phyloP scores from a whole-genome alignment of 495 filamentous ascomycete species.

The Gamarada debralockiae region DNA sequence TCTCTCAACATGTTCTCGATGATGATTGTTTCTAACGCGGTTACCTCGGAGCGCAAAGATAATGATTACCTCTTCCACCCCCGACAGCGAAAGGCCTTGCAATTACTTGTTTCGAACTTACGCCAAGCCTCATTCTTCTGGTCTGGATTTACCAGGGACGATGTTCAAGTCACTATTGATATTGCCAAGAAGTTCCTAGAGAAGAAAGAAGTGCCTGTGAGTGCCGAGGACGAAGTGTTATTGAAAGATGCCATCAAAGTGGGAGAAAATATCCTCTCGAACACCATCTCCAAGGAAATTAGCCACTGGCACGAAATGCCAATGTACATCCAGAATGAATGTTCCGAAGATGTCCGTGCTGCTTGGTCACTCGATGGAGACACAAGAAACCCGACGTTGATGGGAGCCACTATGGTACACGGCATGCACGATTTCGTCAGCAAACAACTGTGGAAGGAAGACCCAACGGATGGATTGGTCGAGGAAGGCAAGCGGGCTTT shows the following conservation, averaged over 20 bases:
- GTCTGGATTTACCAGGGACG: conserved; percentile 63
- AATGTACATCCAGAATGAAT: conserved; percentile 59
- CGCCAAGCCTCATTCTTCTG: conserved; percentile 89
- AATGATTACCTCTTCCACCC: conserved; percentile 86
- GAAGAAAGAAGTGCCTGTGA: conserved; percentile 48
- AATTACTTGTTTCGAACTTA: conserved; percentile 70
- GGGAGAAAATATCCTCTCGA: conserved; percentile 54
- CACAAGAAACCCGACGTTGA: conserved; percentile 22
- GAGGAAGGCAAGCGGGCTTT: conserved; percentile 3
- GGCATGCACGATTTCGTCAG: conserved; percentile 58
- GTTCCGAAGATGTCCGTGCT: conserved; percentile 46
- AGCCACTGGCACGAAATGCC: conserved; percentile 74
- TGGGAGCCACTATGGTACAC: conserved; percentile 47
- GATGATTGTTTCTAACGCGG: conserved; percentile 75
- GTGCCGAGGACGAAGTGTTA: conserved; percentile 51
- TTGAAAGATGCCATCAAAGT: conserved; percentile 59
- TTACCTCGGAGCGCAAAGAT: conserved; percentile 82
- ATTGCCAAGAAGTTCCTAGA: conserved; percentile 61
- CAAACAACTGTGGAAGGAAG: conserved; percentile 35
- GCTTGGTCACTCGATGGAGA: conserved; percentile 61
- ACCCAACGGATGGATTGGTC: conserved; percentile 12
- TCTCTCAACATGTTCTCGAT: conserved; percentile 82
- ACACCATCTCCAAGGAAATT: conserved; percentile 60
- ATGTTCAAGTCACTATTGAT: conserved; percentile 59
- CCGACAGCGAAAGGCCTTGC: conserved; percentile 59